Evolutionary conservation across 495 filamentous ascomycete species (phyloP), one percentile per base, ranked within the genome.

Genomic region (Lepidopterella palustris): DNA sequence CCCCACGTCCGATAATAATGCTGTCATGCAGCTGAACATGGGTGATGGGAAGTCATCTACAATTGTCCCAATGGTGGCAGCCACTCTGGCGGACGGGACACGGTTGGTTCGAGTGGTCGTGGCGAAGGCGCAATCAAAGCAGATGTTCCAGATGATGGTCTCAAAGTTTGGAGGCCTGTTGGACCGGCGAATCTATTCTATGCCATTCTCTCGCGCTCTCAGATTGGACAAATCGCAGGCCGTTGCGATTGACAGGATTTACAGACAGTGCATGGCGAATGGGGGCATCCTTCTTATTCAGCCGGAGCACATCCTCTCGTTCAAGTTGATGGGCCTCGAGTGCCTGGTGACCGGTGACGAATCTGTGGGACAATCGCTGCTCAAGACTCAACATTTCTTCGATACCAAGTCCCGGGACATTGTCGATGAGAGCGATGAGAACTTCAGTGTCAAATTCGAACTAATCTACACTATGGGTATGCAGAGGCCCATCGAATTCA

Each of bases 1-100:
- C 0, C 84, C 85, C 0, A 62, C 63, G 0, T 70, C 64, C 0
- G 70, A 59, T 0, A 29, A 58, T 0, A 89, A 84, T 64, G 66
- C 76, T 0, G 81, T 84, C 13, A 74, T 89, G 69, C 86, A 90
- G 64, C 73, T 90, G 53, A 88, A 88, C 62, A 89, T 89, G 86
- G 87, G 87, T 0, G 79, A 87, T 65, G 87, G 87, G 0, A 90
- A 90, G 64, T 84, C 84, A 0, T 84, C 84, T 0, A 80, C 87
- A 1, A 87, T 90, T 55, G 78, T 88, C 3, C 85, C 87, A 0
- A 80, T 85, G 39, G 79, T 85, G 6, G 78, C 82, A 4, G 75
- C 77, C 0, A 69, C 72, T 2, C 65, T 89, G 13, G 84, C 84
- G 0, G 69, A 89, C 62, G 72, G 74, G 5, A 48, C 26, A 45